These are phyloP conservation scores for Extremus antarcticus DNA, from an alignment of 495 filamentous ascomycete species.

Conservation along the genomic window DNA sequence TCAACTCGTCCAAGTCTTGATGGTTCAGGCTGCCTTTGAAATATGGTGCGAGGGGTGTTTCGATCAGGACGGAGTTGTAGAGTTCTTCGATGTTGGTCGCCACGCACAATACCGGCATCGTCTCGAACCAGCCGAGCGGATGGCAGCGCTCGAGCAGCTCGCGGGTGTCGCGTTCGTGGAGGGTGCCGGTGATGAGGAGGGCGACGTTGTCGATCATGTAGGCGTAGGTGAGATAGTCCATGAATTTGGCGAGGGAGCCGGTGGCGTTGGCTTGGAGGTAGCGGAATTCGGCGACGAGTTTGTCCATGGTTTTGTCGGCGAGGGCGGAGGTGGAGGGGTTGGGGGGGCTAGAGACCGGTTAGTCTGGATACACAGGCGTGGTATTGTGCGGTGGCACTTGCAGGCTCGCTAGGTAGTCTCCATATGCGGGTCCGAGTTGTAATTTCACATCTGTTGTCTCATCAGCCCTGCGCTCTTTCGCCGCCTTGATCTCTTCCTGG, in stretches of 20 bases:
- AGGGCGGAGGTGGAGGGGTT: slow-evolving; percentile 94
- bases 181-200: slow-evolving; percentile 92
- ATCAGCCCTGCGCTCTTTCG: not conserved
- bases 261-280: slow-evolving; percentile 88
- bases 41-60: slow-evolving; percentile 89
- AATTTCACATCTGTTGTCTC: slow-evolving; percentile 76
- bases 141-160: slow-evolving; percentile 94
- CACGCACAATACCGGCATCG: slow-evolving; percentile 93
- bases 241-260: slow-evolving; percentile 81
- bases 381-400: not conserved
- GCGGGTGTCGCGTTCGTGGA: slow-evolving; percentile 93
- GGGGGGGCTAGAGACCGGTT: slow-evolving; percentile 43
- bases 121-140: slow-evolving; percentile 97
- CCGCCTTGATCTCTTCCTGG: not conserved
- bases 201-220: slow-evolving; percentile 99
- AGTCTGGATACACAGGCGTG: not conserved
- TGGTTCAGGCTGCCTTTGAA: slow-evolving; percentile 93
- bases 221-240: slow-evolving; percentile 94
- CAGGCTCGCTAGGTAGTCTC: slow-evolving; percentile 89
- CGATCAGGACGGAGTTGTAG: slow-evolving; percentile 94
- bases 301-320: slow-evolving; percentile 90
- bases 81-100: slow-evolving; percentile 97
- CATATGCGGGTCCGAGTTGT: slow-evolving; percentile 91
- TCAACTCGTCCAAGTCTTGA: slow-evolving; percentile 94
- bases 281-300: slow-evolving; percentile 93